These are phyloP conservation scores for Caryopteris hybrid DNA, from an alignment of 305 asterid genomes.

Conservation along the genomic window DNA sequence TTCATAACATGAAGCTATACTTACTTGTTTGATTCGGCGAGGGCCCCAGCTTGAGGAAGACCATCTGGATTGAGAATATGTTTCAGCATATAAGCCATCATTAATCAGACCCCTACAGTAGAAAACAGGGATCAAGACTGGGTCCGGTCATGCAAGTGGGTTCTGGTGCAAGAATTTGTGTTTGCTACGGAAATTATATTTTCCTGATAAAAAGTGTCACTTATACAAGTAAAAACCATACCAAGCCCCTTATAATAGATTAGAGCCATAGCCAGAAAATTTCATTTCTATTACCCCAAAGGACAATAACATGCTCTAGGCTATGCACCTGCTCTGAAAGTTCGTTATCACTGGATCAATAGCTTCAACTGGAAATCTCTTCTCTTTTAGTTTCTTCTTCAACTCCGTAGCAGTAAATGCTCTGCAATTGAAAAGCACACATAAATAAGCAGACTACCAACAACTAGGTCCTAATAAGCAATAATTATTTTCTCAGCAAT, in stretches of 20 bases:
- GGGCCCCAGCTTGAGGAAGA: constrained; percentile 97
- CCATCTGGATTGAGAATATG: constrained; percentile 84
- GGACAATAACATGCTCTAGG: constrained; percentile 1
- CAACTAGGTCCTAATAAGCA: background rate
- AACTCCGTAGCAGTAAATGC: constrained; percentile 76
- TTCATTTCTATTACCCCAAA: constrained; percentile 1
- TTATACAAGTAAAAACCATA: background rate
- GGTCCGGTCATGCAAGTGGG: background rate
- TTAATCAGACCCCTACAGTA: constrained; percentile 70
- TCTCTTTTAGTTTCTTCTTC: constrained; percentile 67
- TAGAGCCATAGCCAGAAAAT: background rate
- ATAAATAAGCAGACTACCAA: background rate
- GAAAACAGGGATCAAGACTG: constrained; percentile 18
- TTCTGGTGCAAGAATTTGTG: background rate
- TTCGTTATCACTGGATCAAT: constrained; percentile 61
- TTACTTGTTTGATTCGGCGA: constrained; percentile 73
- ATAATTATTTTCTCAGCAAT: background rate
- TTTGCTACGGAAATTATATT: background rate
- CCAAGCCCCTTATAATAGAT: background rate
- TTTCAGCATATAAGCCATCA: constrained; percentile 81
- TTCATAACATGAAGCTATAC: constrained; percentile 12
- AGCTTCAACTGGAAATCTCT: constrained; percentile 41
- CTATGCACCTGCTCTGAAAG: constrained; percentile 59
- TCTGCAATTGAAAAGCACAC: constrained; percentile 35
- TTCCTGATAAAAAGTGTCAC: background rate